These are phyloP conservation scores for Malus sylvestris DNA, from an alignment of 306 rosid genomes.

Conservation along the genomic window DNA sequence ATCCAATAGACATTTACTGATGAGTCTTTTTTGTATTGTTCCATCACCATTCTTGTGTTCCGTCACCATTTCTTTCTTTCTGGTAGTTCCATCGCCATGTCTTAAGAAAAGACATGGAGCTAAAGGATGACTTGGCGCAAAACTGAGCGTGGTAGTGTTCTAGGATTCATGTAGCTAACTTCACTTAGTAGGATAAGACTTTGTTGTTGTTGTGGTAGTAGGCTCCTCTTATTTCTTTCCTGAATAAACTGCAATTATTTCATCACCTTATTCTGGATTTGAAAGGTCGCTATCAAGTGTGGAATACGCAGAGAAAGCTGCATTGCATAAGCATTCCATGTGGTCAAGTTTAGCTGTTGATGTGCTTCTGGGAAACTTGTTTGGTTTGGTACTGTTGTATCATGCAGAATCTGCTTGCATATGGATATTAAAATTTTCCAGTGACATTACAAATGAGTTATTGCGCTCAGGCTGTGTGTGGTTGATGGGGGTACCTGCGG, in stretches of 20 bases:
- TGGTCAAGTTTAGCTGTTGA: constrained; percentile 81
- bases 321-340: constrained; percentile 72
- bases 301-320: constrained; percentile 78
- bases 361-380: constrained; percentile 68
- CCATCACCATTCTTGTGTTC: not conserved
- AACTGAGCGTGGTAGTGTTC: too few species aligned
- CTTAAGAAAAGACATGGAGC: too few species aligned
- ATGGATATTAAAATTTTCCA: constrained; percentile 48
- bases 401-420: constrained; percentile 44
- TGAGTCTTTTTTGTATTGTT: not conserved
- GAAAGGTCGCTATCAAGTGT: constrained; percentile 71
- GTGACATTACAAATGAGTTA: constrained; percentile 56
- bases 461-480: constrained; percentile 91
- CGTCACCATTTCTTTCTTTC: constrained; percentile 9
- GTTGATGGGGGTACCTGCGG: constrained; percentile 97
- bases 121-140: too few species aligned
- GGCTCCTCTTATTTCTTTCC: not conserved
- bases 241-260: constrained; percentile 19
- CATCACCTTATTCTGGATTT: not conserved
- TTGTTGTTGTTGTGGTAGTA: not conserved
- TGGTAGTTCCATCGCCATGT: not conserved
- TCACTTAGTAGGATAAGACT: too few species aligned
- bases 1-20: not conserved
- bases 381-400: constrained; percentile 64
- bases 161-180: too few species aligned